Evolutionary conservation across 2,329 filamentous ascomycete genomes (phyloP).

Genomic region (Fonsecaea monophora): DNA sequence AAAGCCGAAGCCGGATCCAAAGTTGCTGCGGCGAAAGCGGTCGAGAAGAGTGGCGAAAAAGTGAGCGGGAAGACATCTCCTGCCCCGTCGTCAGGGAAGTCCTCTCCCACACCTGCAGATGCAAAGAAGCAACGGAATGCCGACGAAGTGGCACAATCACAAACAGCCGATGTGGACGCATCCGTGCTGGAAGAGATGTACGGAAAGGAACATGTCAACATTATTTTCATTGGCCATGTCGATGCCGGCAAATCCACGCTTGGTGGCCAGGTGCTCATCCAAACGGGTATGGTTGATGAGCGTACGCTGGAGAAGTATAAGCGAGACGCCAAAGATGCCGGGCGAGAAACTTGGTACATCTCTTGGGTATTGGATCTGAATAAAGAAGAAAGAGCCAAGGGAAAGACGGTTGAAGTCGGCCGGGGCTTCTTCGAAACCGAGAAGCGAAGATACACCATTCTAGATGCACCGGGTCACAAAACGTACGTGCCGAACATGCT

Average conservation of each 20-base stretch:
- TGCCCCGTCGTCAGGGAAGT: conserved; percentile 80
- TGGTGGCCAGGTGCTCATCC: conserved; percentile 89
- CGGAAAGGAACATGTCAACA: conserved; percentile 88
- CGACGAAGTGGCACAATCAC: conserved; percentile 85
- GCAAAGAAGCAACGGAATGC: conserved; percentile 70
- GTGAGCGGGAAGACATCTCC: conserved; percentile 78
- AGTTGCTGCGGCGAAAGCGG: conserved; percentile 83
- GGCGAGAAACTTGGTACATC: conserved; percentile 97
- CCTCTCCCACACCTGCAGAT: conserved; percentile 73
- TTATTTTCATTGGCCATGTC: conserved; percentile 98
- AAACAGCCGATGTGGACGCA: conserved; percentile 79
- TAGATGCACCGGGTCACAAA: conserved; percentile 97
- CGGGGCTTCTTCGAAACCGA: conserved; percentile 97
- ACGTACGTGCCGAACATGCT: conserved; percentile 99
- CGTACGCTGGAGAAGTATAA: conserved; percentile 98
- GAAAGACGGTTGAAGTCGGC: conserved; percentile 97
- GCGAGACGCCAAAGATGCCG: conserved; percentile 92
- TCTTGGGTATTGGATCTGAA: conserved; percentile 98
- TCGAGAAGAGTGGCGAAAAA: conserved; percentile 84
- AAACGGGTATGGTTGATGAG: conserved; percentile 98
- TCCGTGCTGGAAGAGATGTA: conserved; percentile 89
- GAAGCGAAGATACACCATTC: conserved; percentile 92
- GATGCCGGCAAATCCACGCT: conserved; percentile 98
- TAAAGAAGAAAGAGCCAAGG: conserved; percentile 93
- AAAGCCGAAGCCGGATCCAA: conserved; percentile 75